Percentiles rank a stretch among this genome's conserved stretches.
These are phyloP conservation scores for Pneumocystis wakefieldiae DNA, from an alignment of 1,139 yeast species.

Conservation along the genomic window DNA sequence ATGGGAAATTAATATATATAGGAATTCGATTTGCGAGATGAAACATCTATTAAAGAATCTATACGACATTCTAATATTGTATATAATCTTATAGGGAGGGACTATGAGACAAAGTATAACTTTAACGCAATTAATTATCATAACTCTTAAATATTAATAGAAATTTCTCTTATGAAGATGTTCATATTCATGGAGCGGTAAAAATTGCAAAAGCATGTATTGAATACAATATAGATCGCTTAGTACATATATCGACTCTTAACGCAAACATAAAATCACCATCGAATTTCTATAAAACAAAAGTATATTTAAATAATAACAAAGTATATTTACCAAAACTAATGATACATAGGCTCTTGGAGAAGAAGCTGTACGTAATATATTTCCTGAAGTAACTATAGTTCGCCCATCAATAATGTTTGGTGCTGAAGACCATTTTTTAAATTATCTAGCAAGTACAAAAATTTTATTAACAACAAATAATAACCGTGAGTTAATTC, in stretches of 20 bases:
- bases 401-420: constrained; percentile 76
- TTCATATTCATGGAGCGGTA: constrained; percentile 63
- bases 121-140: background rate
- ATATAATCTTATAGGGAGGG: constrained; percentile 65
- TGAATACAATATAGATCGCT: constrained; percentile 61
- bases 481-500: constrained; percentile 45
- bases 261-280: constrained; percentile 58
- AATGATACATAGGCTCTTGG: constrained; percentile 40
- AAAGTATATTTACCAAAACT: background rate
- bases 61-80: constrained; percentile 76
- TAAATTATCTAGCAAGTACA: constrained; percentile 42
- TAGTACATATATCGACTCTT: constrained; percentile 65
- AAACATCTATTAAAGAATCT: constrained; percentile 60
- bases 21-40: constrained; percentile 69
- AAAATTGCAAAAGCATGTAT: constrained; percentile 63
- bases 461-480: constrained; percentile 50
- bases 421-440: constrained; percentile 61
- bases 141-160: background rate
- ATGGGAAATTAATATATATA: constrained; percentile 29
- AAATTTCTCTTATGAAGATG: constrained; percentile 60
- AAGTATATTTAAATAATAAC: constrained; percentile 19
- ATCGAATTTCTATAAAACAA: constrained; percentile 62
- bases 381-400: constrained; percentile 62
- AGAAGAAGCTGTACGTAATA: constrained; percentile 54
- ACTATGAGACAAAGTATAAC: constrained; percentile 46